Conservation (phyloP, 176 grass and related monocot species). For the Thinopyrum elongatum region DNA sequence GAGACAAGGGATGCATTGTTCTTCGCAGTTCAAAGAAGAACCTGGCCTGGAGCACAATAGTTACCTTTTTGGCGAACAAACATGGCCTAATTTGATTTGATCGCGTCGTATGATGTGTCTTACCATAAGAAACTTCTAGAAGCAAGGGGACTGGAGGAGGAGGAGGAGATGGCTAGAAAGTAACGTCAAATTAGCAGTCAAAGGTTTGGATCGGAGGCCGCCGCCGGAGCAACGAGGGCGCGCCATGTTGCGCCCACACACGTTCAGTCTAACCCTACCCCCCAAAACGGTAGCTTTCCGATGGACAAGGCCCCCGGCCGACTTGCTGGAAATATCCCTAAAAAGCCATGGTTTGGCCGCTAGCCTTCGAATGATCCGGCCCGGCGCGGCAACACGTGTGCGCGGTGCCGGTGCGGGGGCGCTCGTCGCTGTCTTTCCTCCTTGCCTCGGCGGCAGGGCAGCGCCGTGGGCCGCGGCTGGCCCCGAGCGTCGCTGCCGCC, state of each 20-base stretch:
- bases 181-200: background rate
- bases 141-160: too few relatives aligned
- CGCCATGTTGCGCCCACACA: conserved; percentile 11
- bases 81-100: too few relatives aligned
- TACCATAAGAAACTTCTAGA: background rate
- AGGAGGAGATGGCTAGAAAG: background rate
- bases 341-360: conserved; percentile 27
- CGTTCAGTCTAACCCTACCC: conserved; percentile 10
- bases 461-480: conserved; percentile 22
- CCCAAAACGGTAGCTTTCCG: conserved; percentile 14
- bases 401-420: background rate
- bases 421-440: background rate
- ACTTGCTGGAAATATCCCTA: conserved; percentile 6
- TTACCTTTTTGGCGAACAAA: background rate
- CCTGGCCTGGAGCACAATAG: background rate
- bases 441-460: conserved; percentile 47
- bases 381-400: conserved; percentile 12
- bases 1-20: too few relatives aligned
- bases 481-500: conserved; percentile 30
- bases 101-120: too few relatives aligned
- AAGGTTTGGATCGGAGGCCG: conserved; percentile 10
- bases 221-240: conserved; percentile 33
- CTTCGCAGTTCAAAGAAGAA: background rate
- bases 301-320: background rate
- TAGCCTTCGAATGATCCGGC: background rate